Conservation (phyloP, 1,139 yeast genomes). For the Saccharomyces hybrid region DNA sequence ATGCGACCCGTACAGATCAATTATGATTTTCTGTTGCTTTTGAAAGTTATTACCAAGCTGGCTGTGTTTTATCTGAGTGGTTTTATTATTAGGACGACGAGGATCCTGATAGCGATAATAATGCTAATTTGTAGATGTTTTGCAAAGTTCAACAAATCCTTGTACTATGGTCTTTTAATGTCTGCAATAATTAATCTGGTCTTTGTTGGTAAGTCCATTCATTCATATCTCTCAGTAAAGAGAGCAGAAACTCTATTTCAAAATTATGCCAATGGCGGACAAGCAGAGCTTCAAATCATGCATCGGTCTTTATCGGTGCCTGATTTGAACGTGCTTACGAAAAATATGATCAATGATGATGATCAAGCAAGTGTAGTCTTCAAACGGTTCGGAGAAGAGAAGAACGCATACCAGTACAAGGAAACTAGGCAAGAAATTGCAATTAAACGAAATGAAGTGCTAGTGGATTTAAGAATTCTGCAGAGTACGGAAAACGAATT, state of each 20-base stretch:
- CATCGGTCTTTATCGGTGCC: constrained; percentile 56
- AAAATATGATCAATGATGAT: constrained; percentile 19
- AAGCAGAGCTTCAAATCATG: constrained; percentile 38
- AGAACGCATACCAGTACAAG: constrained; percentile 35
- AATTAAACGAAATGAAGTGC: constrained; percentile 61
- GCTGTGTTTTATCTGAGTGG: constrained; percentile 13
- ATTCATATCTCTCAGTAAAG: constrained; percentile 59
- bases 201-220: constrained; percentile 45
- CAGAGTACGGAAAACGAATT: constrained; percentile 63
- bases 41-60: constrained; percentile 22
- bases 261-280: constrained; percentile 34
- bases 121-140: constrained; percentile 16
- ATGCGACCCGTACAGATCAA: constrained; percentile 15
- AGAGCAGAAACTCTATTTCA: constrained; percentile 45
- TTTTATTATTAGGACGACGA: constrained; percentile 15
- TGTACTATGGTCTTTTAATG: constrained; percentile 15
- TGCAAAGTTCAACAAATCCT: constrained; percentile 19
- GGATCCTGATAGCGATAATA: constrained; percentile 16
- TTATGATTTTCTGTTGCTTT: constrained; percentile 17
- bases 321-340: constrained; percentile 51
- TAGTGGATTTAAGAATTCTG: constrained; percentile 60
- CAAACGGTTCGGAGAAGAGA: constrained; percentile 22
- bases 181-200: constrained; percentile 41
- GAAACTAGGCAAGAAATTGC: constrained; percentile 58
- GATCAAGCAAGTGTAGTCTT: constrained; percentile 17